Evolutionary conservation across 345 rosid species (phyloP).

Genomic region (Syzygium aqueum): DNA sequence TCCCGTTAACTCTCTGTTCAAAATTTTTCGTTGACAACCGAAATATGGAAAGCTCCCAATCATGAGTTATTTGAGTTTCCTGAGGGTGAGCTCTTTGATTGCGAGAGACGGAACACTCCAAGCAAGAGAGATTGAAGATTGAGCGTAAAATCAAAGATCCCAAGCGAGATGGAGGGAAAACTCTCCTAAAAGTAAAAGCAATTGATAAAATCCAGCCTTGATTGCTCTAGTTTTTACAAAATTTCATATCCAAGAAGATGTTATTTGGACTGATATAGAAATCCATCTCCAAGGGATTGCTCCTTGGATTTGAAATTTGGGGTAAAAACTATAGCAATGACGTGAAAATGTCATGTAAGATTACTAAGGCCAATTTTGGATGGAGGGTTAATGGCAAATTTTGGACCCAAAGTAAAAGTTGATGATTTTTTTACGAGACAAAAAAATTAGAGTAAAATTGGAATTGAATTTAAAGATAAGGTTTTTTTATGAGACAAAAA

Average conservation of each 20-base stretch:
- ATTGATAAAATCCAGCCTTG: neutral
- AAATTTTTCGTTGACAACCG: accelerated
- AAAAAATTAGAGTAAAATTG: no score
- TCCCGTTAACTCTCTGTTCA: no score
- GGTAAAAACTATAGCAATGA: neutral
- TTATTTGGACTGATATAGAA: neutral
- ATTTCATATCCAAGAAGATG: neutral
- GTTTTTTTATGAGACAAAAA: no score
- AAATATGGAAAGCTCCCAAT: no score
- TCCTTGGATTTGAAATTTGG: neutral
- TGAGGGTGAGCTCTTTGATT: neutral
- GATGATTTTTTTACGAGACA: no score
- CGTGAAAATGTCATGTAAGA: neutral
- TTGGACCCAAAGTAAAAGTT: neutral
- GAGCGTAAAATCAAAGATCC: accelerated
- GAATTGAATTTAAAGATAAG: no score
- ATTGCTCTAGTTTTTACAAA: neutral
- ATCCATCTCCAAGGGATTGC: neutral
- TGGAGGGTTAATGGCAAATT: neutral
- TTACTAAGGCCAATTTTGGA: neutral
- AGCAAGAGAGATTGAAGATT: neutral
- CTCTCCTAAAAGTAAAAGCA: neutral
- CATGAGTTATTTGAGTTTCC: accelerated
- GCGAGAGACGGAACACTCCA: neutral
- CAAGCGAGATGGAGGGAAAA: no score